Evolutionary conservation across 1,284 basidiomycete species (phyloP), one percentile per base, ranked within the genome.

Genomic region (Pyrrhoderma noxium): DNA sequence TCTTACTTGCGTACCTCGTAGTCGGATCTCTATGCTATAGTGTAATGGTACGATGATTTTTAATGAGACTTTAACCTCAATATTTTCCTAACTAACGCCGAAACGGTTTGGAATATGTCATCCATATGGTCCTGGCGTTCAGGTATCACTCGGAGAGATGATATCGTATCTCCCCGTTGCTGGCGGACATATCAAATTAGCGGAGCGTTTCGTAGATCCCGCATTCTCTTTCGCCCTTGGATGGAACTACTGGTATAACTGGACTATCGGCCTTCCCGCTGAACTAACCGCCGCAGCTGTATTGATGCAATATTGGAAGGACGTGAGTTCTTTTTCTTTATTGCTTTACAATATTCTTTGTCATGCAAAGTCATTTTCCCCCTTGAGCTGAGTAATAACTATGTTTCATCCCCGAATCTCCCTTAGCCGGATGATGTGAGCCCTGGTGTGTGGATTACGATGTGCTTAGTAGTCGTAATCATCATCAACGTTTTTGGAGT

Each of bases 211-310:
- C 62, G 82, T 91, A 23, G 81, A 89, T 62, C 82, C 85, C 7
- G 84, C 88, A 2, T 74, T 92, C 56, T 83, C 83, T 1, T 91
- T 91, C 61, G 77, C 88, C 13, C 79, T 87, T 79, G 88, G 87
- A 8, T 91, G 85, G 84, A 83, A 88, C 60, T 89, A 89, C 63
- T 85, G 82, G 80, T 40, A 40, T 63, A 84, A 82, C 60, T 87
- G 84, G 80, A 69, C 66, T 0, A 77, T 83, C 54, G 67, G 87
- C 49, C 71, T 90, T 21, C 88, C 89, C 3, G 84, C 87, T 3
- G 89, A 93, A 62, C 67, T 92, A 14, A 80, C 81, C 52, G 89
- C 89, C 21, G 79, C 84, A 1, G 77, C 88, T 2, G 77, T 92
- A 14, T 70, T 93, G 11, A 82, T 92, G 60, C 75, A 82, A 45